Base-by-base conservation (phyloP, 805 yeast species). In the Starmerella potacharoeniae region DNA sequence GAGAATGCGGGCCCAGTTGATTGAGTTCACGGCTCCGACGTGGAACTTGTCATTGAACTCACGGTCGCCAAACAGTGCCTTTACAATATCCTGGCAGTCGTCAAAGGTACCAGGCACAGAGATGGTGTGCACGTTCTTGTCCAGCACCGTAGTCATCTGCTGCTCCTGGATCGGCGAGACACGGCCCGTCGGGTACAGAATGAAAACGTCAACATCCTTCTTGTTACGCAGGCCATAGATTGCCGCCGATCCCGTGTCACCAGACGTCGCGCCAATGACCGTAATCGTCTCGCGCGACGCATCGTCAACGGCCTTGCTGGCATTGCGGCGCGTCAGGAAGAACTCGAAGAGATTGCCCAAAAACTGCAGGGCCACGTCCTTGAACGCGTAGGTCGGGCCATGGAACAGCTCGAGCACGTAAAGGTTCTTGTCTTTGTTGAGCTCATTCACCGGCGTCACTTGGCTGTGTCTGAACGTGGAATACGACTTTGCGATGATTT, bases 211-310 rank as follows among this genome's bases (percentile, higher is more conserved):
- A n/a, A 93, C 96, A 69, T 93, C 97, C 72, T 89, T 86, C 73
- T 93, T 93, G 70, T 95, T 95, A 73, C 98, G 80, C 62, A 93
- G 78, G 53, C 99, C 99, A 72, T 93, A 93, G 63, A 93, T 93
- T 59, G 99, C 98, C 53, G 99, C 99, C 53, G 96, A 86, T 57
- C 99, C 99, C 48, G 99, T 93, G 67, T 93, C 99, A 67, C 99
- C 99, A 48, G 95, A 85, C 31, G 99, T 93, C 45, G 99, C 99
- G 66, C 99, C 99, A 56, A 93, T 96, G 61, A 93, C 97, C 40
- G 99, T 93, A 66, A 93, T 76, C 57, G 80, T 79, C 63, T 88
- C 93, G 68, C 91, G 78, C 62, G 78, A 76, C 57, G 77, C 77
- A 53, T 74, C 75, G 37, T 64, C 59, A 36, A 62, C 64, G 50